Base-by-base conservation (phyloP, 2,329 filamentous ascomycete species). In the Coniochaeta prunicola region DNA sequence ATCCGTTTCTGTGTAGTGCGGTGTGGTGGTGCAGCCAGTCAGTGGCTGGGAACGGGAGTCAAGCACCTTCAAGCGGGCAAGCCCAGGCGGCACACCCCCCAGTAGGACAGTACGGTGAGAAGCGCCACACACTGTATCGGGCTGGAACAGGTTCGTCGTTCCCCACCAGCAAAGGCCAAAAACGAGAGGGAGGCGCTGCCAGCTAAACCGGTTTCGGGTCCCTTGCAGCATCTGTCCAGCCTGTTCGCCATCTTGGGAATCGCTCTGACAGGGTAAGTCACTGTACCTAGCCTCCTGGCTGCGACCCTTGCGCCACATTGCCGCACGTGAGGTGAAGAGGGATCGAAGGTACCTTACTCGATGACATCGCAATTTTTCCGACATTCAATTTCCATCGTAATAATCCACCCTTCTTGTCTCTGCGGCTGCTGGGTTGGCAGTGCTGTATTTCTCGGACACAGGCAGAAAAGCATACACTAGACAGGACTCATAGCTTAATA, bases 121-220 rank as follows among this genome's bases (percentile, higher is more conserved):
- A 30, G 4, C 45, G 21, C 45, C 45, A 50, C 24, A 50, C 4
- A 50, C 45, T 26, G 45, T 50, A n/a, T 4, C 45, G 8, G 45
- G 45, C 45, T 50, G 45, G 45, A 50, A 50, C 12, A 26, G 31
- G 45, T 28, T 50, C 45, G n/a, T n/a, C 8, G 45, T 50, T 50
- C 45, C 26, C 45, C 45, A 50, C 45, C 45, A 12, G 24, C 21
- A 21, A 50, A 30, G 21, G 13, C 21, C 45, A 30, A 50, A 50
- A 50, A 50, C 19, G 26, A 30, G 10, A 12, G 21, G 45, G 17
- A 9, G 24, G 45, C 21, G 45, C 45, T 50, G 9, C 24, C 45
- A 50, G 45, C 45, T 50, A 50, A 50, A 50, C 45, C 45, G 45
- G 45, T 50, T 50, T 50, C 28, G 45, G 45, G 30, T 26, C 45